Evolutionary conservation across 2,329 filamentous ascomycete genomes (phyloP), one percentile per base, ranked within the genome.

Genomic region (Ophiocordyceps camponoti-floridani): DNA sequence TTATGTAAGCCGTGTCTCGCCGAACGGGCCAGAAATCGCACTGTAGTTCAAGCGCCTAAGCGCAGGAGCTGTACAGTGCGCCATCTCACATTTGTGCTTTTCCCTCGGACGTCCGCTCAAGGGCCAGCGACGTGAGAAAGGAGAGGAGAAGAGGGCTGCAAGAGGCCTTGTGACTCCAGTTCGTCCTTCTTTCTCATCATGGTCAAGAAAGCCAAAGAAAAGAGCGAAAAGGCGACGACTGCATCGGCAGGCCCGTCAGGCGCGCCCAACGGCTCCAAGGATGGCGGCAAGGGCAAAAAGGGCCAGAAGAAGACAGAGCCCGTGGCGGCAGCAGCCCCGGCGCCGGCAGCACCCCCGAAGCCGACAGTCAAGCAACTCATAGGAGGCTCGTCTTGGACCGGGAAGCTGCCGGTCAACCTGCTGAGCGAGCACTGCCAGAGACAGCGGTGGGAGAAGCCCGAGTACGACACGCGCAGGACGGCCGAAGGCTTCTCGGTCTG

Each of bases 351-450:
- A 0, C 70, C 70, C 4, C 72, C 72, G 0, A 76, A 78, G 52
- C 77, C 75, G 13, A 79, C 78, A 2, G 72, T 73, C 41, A 81
- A 82, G 61, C 85, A 93, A 53, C 68, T 98, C 51, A 94, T 98
- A 56, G 91, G 87, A 40, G 91, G 91, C 43, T 78, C 86, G 47
- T 95, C 87, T 53, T 98, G 91, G 91, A 98, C 91, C 0, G 91
- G 91, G 38, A 98, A 98, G 61, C 68, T 98, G 30, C 91, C 91
- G 1, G 84, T 95, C 50, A 95, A 94, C 58, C 72, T 96, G 54
- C 75, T 96, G 50, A 85, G 84, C 33, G 91, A 96, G 68, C 84
- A 94, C 63, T 95, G 88, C 55, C 87, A 94, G 64, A 93, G 89
- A 62, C 84, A 94, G 61, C 86, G 85, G 58, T 98, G 91, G 91